Base-by-base conservation (phyloP, 1,284 basidiomycete genomes). In the Filobasidium uniguttulatum region DNA sequence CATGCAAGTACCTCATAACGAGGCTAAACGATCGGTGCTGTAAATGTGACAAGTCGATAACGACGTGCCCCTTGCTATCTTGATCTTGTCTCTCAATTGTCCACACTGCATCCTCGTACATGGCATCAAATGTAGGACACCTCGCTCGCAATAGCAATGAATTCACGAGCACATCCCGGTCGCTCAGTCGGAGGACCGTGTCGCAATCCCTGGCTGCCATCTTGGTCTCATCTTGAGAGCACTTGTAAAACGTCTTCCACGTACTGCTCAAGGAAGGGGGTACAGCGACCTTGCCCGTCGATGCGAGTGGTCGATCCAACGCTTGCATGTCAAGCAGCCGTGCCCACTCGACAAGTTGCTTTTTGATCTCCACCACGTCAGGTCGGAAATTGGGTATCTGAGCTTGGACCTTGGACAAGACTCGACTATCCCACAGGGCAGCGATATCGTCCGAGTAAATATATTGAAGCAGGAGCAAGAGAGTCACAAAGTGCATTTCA, bases 71-170 rank as follows among this genome's bases (percentile, higher is more conserved):
- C 8, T 75, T 76, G 19, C 55, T 56, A 10, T 77, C 71, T 8
- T 61, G 57, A n/a, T 72, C 73, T 73, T 78, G 76, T 9, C 85
- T 75, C 20, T 73, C 71, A 19, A 57, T 61, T 3, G 85, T 85
- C 89, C 93, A 97, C 35, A 81, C 85, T 22, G 75, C 72, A 58
- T 89, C 81, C 44, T 80, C 80, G 63, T 93, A 89, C 65, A 98
- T 82, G n/a, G 78, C 77, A 5, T 79, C 72, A 62, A 97, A 96
- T 63, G 96, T 85, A 1, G 80, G 77, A 37, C 84, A 91, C 2
- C 93, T 77, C 0, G 86, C 79, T 2, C 87, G 76, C 17, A 98
- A 73, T 15, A 97, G 66, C 9, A 74, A 65, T 0, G 89, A 88
- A 63, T 94, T 83, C 7, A 77, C 78, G 23, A 67, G 69, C 0